Conservation (phyloP, 192 early-diverging fungal species). For the Backusella sp. region DNA sequence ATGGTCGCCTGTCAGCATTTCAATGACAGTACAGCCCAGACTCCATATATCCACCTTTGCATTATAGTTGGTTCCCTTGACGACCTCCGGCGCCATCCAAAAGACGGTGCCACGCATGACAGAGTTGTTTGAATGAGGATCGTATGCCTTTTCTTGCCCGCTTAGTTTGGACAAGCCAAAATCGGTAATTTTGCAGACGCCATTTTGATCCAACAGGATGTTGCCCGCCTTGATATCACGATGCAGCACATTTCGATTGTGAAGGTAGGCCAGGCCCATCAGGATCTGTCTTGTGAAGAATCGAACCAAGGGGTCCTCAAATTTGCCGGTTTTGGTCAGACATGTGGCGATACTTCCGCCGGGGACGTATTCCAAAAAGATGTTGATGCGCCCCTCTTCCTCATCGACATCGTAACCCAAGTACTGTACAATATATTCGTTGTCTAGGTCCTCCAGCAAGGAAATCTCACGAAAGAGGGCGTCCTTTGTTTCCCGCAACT, state of each 20-base stretch:
- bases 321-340: constrained; percentile 68
- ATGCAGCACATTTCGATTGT: constrained; percentile 71
- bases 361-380: constrained; percentile 96
- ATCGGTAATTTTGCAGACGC: constrained; percentile 93
- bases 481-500: constrained; percentile 44
- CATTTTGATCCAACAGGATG: constrained; percentile 75
- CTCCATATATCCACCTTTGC: constrained; percentile 95
- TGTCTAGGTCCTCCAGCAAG: constrained; percentile 72
- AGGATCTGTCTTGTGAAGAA: constrained; percentile 82
- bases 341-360: constrained; percentile 86
- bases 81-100: constrained; percentile 98
- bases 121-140: constrained; percentile 45
- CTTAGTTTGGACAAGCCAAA: constrained; percentile 93
- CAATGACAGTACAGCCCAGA: constrained; percentile 85
- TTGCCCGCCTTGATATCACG: constrained; percentile 85
- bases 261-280: constrained; percentile 83
- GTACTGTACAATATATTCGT: constrained; percentile 95
- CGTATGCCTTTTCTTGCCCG: constrained; percentile 42
- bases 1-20: constrained; percentile 91
- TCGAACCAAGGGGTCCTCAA: constrained; percentile 71
- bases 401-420: constrained; percentile 66
- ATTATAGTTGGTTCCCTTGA: constrained; percentile 73
- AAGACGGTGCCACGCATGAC: constrained; percentile 58
- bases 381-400: constrained; percentile 68
- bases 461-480: constrained; percentile 74